Percentiles rank a stretch among this genome's conserved stretches.
Conservation (phyloP, 306 rosid genomes). For the Cucumis melo region DNA sequence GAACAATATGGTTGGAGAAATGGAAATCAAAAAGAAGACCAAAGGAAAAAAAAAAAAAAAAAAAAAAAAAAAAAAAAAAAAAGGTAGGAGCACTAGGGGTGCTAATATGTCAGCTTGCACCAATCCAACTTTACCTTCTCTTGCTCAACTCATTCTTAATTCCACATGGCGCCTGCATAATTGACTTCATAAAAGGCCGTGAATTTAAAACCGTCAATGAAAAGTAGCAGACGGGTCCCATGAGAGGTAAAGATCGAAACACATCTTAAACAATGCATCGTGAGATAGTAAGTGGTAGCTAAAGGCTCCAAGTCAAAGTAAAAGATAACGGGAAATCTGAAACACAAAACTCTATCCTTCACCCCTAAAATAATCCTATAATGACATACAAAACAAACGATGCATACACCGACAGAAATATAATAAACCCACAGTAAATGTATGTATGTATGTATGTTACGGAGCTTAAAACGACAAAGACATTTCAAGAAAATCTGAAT, state of each 20-base stretch:
- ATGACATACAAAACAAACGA: not conserved
- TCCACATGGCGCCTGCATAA: conserved; percentile 1
- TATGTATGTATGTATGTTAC: not conserved
- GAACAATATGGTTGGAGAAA: not conserved
- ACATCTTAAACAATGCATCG: not conserved
- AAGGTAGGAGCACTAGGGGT: not conserved
- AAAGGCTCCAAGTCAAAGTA: not conserved
- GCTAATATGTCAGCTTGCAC: not conserved
- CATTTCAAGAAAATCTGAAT: not conserved
- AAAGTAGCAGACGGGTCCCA: not conserved
- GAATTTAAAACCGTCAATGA: not conserved
- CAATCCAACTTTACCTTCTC: not conserved
- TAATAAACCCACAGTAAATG: not conserved
- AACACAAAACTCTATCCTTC: not conserved
- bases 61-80: not conserved
- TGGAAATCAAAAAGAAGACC: not conserved
- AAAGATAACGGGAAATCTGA: not conserved
- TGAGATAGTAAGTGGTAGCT: not conserved
- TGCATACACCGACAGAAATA: not conserved
- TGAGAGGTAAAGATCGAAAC: not conserved
- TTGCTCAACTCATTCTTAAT: not conserved
- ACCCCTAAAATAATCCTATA: not conserved
- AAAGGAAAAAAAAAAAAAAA: not conserved
- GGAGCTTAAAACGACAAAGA: not conserved
- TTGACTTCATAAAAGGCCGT: not conserved